These are phyloP conservation scores for Teunomyces atbi DNA, from an alignment of 805 yeast genomes.

Conservation along the genomic window DNA sequence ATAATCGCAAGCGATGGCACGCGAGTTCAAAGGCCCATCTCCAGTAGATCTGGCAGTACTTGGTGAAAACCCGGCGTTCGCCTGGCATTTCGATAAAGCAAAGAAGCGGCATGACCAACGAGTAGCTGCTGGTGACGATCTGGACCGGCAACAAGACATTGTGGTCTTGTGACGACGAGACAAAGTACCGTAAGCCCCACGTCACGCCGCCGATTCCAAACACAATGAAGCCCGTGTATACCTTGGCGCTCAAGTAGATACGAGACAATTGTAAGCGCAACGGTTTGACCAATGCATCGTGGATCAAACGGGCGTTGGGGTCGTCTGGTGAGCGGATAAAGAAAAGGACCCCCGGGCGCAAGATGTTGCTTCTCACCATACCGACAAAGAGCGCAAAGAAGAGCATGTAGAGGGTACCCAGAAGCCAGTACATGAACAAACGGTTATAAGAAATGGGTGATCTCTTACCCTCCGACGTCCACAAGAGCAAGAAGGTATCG, in stretches of 20 bases:
- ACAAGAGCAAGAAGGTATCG: constrained; percentile 17
- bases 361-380: constrained; percentile 67
- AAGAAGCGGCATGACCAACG: background rate
- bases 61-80: constrained; percentile 6
- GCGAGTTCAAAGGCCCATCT: constrained; percentile 51
- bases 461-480: too few relatives aligned
- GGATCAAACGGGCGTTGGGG: constrained; percentile 80
- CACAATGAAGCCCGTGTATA: constrained; percentile 70
- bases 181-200: constrained; percentile 37
- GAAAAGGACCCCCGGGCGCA: constrained; percentile 86
- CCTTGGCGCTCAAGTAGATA: constrained; percentile 67
- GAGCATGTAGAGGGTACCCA: constrained; percentile 86
- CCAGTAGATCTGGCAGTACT: constrained; percentile 60
- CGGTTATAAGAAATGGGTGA: too few relatives aligned
- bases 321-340: constrained; percentile 95
- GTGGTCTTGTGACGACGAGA: constrained; percentile 14
- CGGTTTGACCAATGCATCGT: constrained; percentile 82
- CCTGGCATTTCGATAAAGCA: background rate
- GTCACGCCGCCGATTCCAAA: constrained; percentile 72
- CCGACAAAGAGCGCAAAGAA: constrained; percentile 83
- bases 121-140: constrained; percentile 2
- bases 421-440: constrained; percentile 49
- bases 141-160: constrained; percentile 24
- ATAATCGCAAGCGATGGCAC: constrained; percentile 60
- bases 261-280: constrained; percentile 69